phyloP scores from a whole-genome alignment of 441 rosid genomes.

The Rhodomyrtus psidioides region DNA sequence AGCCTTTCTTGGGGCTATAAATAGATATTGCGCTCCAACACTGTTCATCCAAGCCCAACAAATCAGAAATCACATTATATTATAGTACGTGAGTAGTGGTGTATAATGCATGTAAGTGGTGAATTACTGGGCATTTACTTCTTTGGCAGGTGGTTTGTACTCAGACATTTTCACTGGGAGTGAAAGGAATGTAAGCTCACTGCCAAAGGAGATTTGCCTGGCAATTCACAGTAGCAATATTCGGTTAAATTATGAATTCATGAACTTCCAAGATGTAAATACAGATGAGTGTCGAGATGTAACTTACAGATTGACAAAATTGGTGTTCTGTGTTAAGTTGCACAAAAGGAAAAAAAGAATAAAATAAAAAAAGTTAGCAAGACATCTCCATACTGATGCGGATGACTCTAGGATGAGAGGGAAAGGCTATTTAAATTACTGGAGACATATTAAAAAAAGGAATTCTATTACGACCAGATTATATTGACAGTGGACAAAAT shows the following conservation, averaged over 20 bases:
- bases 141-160: not conserved
- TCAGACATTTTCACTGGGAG: not conserved
- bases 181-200: not conserved
- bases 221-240: slow-evolving; percentile 7
- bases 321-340: too few relatives aligned
- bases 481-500: too few relatives aligned
- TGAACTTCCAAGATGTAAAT: too few relatives aligned
- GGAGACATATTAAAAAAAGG: not conserved
- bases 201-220: slow-evolving; percentile 34
- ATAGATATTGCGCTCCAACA: not conserved
- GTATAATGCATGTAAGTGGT: not conserved
- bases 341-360: too few relatives aligned
- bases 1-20: not conserved
- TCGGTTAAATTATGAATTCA: too few relatives aligned
- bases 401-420: not conserved
- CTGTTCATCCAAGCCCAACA: not conserved
- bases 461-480: not conserved
- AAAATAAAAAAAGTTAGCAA: not conserved
- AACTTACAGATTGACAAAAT: too few relatives aligned
- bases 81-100: not conserved
- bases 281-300: too few relatives aligned
- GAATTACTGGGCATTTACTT: not conserved
- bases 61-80: not conserved
- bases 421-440: not conserved
- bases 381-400: accelerated